Percentiles rank a stretch among this genome's conserved stretches.
Conservation (phyloP, 352 stramenopile genomes). For the Pythium phragmitis region DNA sequence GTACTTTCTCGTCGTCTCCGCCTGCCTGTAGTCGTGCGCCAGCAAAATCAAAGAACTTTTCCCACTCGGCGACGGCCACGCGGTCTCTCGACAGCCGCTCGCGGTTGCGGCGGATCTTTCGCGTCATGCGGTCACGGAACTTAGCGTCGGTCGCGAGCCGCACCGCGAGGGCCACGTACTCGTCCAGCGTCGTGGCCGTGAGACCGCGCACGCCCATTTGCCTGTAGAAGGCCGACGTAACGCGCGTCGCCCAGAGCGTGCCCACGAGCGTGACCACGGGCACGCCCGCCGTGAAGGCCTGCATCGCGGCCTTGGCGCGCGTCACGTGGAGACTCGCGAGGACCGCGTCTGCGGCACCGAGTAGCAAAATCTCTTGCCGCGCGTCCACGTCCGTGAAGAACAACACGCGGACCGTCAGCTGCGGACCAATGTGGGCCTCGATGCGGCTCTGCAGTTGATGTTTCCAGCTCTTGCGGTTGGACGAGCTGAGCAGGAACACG, state of each 20-base stretch:
- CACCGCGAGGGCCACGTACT: constrained; percentile 56
- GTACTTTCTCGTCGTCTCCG: neutral
- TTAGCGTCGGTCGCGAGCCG: constrained; percentile 42
- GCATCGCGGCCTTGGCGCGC: constrained; percentile 42
- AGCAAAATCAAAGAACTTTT: constrained; percentile 57
- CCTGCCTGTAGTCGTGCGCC: neutral
- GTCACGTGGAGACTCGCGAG: constrained; percentile 59
- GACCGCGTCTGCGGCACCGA: constrained; percentile 56
- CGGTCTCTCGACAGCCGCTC: constrained; percentile 42
- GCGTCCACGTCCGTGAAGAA: constrained; percentile 63
- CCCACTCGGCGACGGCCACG: constrained; percentile 61
- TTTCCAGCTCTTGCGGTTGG: constrained; percentile 56
- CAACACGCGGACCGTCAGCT: constrained; percentile 36
- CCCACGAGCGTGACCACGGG: constrained; percentile 64
- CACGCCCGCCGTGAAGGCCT: constrained; percentile 58
- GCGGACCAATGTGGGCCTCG: constrained; percentile 25
- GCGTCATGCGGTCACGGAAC: constrained; percentile 49
- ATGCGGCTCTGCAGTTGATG: constrained; percentile 47
- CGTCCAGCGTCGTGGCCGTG: constrained; percentile 40
- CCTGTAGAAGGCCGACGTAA: constrained; percentile 65
- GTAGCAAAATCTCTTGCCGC: constrained; percentile 51
- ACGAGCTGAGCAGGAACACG: constrained; percentile 59
- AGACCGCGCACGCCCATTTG: constrained; percentile 62
- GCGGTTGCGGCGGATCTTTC: constrained; percentile 40
- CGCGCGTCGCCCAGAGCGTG: constrained; percentile 57